Evolutionary conservation across 75 land plant genomes (phyloP).

Genomic region (Cryptomeria japonica): DNA sequence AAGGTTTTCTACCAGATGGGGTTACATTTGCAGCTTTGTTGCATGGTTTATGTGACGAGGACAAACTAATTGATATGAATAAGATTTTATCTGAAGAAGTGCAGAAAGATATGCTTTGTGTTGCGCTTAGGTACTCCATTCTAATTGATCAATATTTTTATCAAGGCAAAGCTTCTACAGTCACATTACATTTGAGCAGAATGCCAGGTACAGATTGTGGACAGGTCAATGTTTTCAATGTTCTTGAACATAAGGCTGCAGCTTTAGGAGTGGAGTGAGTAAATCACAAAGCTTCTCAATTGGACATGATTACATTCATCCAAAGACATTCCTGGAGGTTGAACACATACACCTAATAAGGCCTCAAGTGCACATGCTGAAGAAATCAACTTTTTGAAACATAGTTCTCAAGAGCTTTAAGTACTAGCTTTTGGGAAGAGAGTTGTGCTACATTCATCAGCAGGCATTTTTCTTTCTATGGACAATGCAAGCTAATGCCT

Average conservation of each 20-base stretch:
- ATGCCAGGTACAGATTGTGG: not conserved
- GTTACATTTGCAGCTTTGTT: constrained; percentile 60
- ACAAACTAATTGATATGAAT: constrained; percentile 50
- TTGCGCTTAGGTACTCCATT: constrained; percentile 33
- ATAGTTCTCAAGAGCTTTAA: not conserved
- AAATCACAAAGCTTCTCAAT: not conserved
- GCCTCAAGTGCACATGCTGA: not conserved
- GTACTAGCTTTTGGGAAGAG: not conserved
- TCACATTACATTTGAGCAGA: constrained; percentile 21
- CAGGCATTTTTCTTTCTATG: not conserved
- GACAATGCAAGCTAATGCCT: not conserved
- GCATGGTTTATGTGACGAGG: constrained; percentile 46
- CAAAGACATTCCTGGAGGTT: not conserved
- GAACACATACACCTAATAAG: not conserved
- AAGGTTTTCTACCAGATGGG: constrained; percentile 51
- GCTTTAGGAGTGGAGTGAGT: not conserved
- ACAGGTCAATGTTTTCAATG: not conserved
- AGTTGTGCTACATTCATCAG: not conserved
- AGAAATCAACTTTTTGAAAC: not conserved
- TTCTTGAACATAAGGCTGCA: not conserved
- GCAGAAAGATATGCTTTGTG: constrained; percentile 24
- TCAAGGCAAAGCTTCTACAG: constrained; percentile 27
- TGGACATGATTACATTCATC: not conserved
- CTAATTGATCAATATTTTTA: constrained; percentile 20
- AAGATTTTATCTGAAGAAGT: constrained; percentile 37